These are phyloP conservation scores for Fusarium sterilihyphosum DNA, from an alignment of 2,329 filamentous ascomycete species.

Conservation along the genomic window DNA sequence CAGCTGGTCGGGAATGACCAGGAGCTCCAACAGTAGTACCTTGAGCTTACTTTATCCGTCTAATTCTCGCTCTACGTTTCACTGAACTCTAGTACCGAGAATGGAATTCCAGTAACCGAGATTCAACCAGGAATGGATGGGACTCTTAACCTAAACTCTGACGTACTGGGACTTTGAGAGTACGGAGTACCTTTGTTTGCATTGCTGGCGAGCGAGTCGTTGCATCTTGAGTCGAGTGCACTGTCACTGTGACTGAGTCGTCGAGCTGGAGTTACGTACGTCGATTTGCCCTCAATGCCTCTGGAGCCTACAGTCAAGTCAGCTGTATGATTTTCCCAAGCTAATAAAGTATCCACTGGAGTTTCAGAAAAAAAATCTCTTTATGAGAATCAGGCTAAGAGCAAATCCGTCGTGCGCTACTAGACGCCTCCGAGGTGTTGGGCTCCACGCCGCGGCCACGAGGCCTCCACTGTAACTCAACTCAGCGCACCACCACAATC, in stretches of 20 bases:
- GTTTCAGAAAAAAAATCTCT: constrained; percentile 37
- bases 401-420: constrained; percentile 37
- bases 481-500: constrained; percentile 30
- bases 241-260: background rate
- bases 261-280: constrained; percentile 1
- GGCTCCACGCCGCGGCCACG: constrained; percentile 38
- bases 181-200: background rate
- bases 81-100: constrained; percentile 11
- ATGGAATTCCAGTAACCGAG: background rate
- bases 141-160: background rate
- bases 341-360: constrained; percentile 31
- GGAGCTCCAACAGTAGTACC: background rate
- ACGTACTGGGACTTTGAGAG: background rate
- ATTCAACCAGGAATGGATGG: background rate
- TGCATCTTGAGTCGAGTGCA: constrained; percentile 2
- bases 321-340: background rate
- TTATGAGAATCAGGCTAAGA: constrained; percentile 7
- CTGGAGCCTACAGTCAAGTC: background rate
- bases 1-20: background rate
- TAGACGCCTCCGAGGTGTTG: constrained; percentile 33
- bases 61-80: constrained; percentile 11
- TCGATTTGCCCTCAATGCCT: constrained; percentile 9
- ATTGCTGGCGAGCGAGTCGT: constrained; percentile 1
- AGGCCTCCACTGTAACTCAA: constrained; percentile 34
- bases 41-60: constrained; percentile 20